Evolutionary conservation across 345 rosid species (phyloP), one percentile per base, ranked within the genome.

Genomic region (Barbarea vulgaris): DNA sequence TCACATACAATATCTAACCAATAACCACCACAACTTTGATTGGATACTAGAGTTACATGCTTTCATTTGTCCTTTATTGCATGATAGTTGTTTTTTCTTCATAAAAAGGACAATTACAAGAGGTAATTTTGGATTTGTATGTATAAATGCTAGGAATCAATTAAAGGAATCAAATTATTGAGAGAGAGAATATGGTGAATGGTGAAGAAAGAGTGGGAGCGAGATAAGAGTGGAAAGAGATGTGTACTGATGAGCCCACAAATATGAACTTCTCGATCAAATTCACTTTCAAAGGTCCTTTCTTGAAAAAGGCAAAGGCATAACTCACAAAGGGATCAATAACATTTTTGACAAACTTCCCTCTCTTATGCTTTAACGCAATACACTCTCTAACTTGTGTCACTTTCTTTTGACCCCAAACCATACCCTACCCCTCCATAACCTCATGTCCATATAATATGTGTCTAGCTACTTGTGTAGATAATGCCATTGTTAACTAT

Each of bases 251-350:
- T 72, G 74, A 52, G 69, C 77, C 77, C 74, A 78, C 65, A 72
- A 24, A 76, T 24, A 52, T 69, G 65, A 46, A 70, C 76, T 61
- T 77, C 30, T 70, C 74, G 3, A 72, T 72, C 69, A 78, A 30
- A 59, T 60, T 78, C 77, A 59, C 74, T 72, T 67, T 72, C 81
- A 73, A 72, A 78, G 81, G 69, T 60, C 77, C 69, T 78, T 78
- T 78, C 81, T 78, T 78, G 74, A 72, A 72, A 72, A 78, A 78
- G 77, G 81, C 74, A 67, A 78, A 50, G 64, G 77, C 81, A 78
- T 78, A 71, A 77, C 68, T 70, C 69, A 36, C 63, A 59, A 66
- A 78, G 47, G n/a, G 72, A 77, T 77, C 75, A 54, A 53, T 54
- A 4, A 55, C 62, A 36, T 56, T 54, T 55, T 70, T 77, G 71